A percentile compares a stretch with the other conserved stretches of the same genome.
Conservation (phyloP, 805 yeast species). For the Lachancea nothofagi region DNA sequence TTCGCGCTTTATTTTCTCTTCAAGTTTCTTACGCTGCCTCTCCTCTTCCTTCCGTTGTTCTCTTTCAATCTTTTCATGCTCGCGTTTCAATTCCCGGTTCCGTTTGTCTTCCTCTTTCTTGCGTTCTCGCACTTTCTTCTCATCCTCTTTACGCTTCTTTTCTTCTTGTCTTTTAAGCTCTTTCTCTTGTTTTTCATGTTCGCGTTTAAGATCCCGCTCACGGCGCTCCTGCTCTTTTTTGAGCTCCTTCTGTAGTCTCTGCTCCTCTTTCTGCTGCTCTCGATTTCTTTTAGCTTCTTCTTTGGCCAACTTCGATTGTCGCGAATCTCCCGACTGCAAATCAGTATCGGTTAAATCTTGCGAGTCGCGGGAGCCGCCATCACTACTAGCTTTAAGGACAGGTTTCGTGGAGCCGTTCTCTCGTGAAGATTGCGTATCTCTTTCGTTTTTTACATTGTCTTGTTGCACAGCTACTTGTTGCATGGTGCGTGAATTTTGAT, state of each 20-base stretch:
- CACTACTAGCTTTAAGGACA: not conserved
- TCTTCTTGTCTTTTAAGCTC: constrained; percentile 33
- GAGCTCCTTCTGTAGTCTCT: constrained; percentile 11
- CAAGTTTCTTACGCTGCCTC: constrained; percentile 18
- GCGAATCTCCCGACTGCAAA: not conserved
- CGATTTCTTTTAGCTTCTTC: constrained; percentile 13
- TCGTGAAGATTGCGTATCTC: not conserved
- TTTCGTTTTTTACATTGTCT: too few species aligned
- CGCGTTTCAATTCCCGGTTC: constrained; percentile 20
- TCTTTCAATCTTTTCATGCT: constrained; percentile 12
- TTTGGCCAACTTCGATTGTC: constrained; percentile 7
- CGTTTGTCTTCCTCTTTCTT: constrained; percentile 19
- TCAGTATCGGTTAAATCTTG: constrained; percentile 3
- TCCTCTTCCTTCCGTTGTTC: constrained; percentile 26
- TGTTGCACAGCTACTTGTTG: too few species aligned
- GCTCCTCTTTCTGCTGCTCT: constrained; percentile 16
- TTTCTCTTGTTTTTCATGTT: constrained; percentile 29
- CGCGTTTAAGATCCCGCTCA: constrained; percentile 15
- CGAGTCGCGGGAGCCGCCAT: not conserved
- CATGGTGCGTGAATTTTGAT: too few species aligned
- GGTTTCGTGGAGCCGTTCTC: not conserved
- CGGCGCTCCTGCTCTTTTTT: constrained; percentile 19
- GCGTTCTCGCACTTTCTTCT: constrained; percentile 21
- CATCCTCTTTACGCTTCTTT: constrained; percentile 24
- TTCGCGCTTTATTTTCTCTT: constrained; percentile 19